These are phyloP conservation scores for Rhipidocladum racemiflorum DNA, from an alignment of 176 grass and related monocot species.

Conservation along the genomic window DNA sequence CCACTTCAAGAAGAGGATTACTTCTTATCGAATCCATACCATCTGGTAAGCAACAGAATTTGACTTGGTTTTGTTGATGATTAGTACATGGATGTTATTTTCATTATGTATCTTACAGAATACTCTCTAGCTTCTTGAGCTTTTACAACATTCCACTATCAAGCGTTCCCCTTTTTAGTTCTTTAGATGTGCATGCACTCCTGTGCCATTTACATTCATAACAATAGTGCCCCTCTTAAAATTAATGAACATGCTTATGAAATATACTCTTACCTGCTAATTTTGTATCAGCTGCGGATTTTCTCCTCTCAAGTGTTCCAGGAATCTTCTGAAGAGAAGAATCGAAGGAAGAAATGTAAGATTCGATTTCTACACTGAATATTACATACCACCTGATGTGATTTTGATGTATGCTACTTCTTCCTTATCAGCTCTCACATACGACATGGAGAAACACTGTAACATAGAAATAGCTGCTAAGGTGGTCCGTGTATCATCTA, in stretches of 20 bases:
- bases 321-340: constrained; percentile 77
- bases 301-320: constrained; percentile 97
- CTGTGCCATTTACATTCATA: not conserved
- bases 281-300: constrained; percentile 66
- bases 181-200: constrained; percentile 10
- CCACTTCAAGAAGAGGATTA: constrained; percentile 93
- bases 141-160: constrained; percentile 8
- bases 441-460: constrained; percentile 96
- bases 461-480: constrained; percentile 93
- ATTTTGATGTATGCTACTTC: constrained; percentile 34
- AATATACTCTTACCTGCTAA: constrained; percentile 14
- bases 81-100: not conserved
- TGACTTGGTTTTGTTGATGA: constrained; percentile 2
- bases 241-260: constrained; percentile 5
- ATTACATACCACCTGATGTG: not conserved
- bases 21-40: constrained; percentile 95
- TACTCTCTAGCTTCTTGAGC: constrained; percentile 14
- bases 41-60: constrained; percentile 69
- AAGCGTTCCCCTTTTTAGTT: not conserved
- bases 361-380: constrained; percentile 17
- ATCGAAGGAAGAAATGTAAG: constrained; percentile 77
- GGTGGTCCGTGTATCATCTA: constrained; percentile 69
- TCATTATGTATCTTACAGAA: not conserved
- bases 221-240: not conserved
- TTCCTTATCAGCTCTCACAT: constrained; percentile 72